Evolutionary conservation across 1,284 basidiomycete species (phyloP), one percentile per base, ranked within the genome.

Genomic region (Bondarzewia mesenterica): DNA sequence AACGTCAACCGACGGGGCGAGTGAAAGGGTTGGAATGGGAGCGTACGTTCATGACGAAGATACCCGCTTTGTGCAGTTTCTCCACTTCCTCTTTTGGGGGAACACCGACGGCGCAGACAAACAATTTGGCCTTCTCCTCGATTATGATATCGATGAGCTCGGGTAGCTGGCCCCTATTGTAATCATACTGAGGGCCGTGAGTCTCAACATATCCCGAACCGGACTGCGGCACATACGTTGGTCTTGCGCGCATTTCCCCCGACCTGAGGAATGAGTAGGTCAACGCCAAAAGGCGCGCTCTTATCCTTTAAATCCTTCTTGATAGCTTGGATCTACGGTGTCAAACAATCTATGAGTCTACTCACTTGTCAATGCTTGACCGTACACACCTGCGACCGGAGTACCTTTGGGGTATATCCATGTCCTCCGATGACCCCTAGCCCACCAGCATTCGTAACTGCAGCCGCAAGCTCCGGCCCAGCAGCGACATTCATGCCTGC

Each of bases 361-460:
- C n/a, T n/a, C n/a, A n/a, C n/a, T n/a, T n/a, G n/a, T n/a, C 35
- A 23, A 40, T 40, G 23, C 16, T 22, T 3, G n/a, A n/a, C n/a
- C 16, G 14, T 5, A 57, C 68, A 52, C 52, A 84, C 85, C 72
- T 88, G 85, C 56, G 75, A 69, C 44, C 80, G 77, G 35, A 89
- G 71, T 52, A 82, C 71, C 62, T 85, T 86, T 5, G 85, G 85
- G 27, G 88, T 89, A 59, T 85, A 88, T 1, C 89, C 85, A 25
- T 89, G 70, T 47, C 91, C 90, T 46, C 91, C 91, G 53, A 94
- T 89, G 50, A 93, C 89, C 51, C 91, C 91, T 27, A 94, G 61
- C 44, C 91, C 91, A 41, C 88, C 88, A 29, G 89, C 90, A 58
- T 93, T 93, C 35, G 82, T 86, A 48, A 91, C 89, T 35, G 89